phyloP scores from a whole-genome alignment of 2,329 filamentous ascomycete genomes.

The Cercospora citrullina region DNA sequence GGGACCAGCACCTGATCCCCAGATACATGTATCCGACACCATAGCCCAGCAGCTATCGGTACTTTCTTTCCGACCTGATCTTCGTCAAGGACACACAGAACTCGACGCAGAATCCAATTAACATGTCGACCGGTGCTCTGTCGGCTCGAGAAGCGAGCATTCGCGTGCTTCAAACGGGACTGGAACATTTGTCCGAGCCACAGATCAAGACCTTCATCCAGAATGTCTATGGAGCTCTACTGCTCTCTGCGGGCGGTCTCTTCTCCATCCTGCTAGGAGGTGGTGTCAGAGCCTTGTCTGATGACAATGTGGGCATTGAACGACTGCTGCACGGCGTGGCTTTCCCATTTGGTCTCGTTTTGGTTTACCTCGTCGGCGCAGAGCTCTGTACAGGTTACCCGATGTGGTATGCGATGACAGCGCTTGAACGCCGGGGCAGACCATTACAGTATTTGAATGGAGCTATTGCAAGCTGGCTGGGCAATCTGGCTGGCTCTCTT shows the following conservation, averaged over 20 bases:
- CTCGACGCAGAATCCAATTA: fast-evolving
- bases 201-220: constrained; percentile 29
- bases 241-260: constrained; percentile 31
- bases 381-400: constrained; percentile 37
- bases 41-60: background rate
- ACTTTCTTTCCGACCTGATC: background rate
- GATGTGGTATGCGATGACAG: constrained; percentile 36
- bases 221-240: constrained; percentile 34
- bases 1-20: background rate
- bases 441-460: constrained; percentile 25
- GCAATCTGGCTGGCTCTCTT: constrained; percentile 31
- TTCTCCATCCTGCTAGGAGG: constrained; percentile 28
- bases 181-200: constrained; percentile 31
- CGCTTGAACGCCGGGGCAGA: constrained; percentile 28
- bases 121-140: constrained; percentile 23
- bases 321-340: constrained; percentile 31
- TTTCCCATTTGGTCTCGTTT: constrained; percentile 33
- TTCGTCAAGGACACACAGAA: background rate
- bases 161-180: constrained; percentile 27
- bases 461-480: constrained; percentile 24
- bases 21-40: background rate
- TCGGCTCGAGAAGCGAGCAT: constrained; percentile 28
- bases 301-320: constrained; percentile 29
- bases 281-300: constrained; percentile 25
- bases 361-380: constrained; percentile 35